Percentiles rank a stretch among this genome's conserved stretches.
These are phyloP conservation scores for Uromyces viciae-fabae DNA, from an alignment of 1,284 basidiomycete species.

Conservation along the genomic window DNA sequence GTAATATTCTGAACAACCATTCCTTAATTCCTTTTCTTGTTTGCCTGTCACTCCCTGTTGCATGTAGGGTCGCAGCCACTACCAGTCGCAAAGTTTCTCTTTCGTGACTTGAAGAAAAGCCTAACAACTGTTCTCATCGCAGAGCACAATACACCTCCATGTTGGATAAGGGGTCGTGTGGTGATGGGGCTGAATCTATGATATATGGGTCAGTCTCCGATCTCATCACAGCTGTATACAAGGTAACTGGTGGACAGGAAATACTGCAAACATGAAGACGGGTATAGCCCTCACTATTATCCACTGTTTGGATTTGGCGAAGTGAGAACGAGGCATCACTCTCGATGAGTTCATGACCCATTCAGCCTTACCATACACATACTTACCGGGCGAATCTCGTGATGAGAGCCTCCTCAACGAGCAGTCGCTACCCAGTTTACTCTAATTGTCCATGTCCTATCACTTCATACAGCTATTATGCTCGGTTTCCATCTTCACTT, in stretches of 20 bases:
- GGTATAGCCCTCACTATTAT: not conserved
- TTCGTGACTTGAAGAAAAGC: not conserved
- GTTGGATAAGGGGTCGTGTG: not conserved
- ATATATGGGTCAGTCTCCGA: too few species aligned
- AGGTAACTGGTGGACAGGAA: not conserved
- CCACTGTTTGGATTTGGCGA: not conserved
- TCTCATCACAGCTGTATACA: too few species aligned
- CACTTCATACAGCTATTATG: conserved; percentile 21
- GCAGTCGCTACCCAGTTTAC: not conserved
- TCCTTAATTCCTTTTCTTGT: too few species aligned
- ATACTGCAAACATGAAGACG: not conserved
- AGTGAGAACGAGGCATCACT: too few species aligned
- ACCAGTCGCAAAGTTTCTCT: conserved; percentile 3
- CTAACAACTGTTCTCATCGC: conserved; percentile 4
- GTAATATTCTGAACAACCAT: too few species aligned
- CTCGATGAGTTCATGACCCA: not conserved
- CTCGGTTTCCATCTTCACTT: not conserved
- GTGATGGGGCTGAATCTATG: too few species aligned
- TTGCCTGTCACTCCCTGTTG: too few species aligned
- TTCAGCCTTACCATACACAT: not conserved
- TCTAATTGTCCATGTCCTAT: conserved; percentile 6
- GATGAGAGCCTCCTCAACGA: not conserved
- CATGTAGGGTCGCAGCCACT: too few species aligned
- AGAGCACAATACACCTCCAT: not conserved
- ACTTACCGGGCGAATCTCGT: not conserved